These are phyloP conservation scores for Ustilago trichophora DNA, from an alignment of 1,284 basidiomycete genomes.

Conservation along the genomic window DNA sequence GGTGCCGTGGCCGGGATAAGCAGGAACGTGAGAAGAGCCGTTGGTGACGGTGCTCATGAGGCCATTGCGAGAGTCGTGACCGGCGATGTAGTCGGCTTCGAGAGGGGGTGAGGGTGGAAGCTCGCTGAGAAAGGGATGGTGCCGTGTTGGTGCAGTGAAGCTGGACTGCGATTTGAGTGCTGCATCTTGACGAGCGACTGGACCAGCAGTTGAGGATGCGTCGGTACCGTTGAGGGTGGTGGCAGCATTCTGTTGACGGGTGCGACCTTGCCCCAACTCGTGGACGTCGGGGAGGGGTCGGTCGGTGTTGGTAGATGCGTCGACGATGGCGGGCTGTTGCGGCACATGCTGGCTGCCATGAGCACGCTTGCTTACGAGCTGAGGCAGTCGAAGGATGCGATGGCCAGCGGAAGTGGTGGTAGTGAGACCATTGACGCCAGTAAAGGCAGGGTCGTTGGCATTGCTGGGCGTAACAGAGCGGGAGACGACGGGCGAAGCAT, in stretches of 20 bases:
- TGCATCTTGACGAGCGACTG: conserved; percentile 22
- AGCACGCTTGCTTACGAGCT: conserved; percentile 54
- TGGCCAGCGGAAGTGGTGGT: conserved; percentile 31
- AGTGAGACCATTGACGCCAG: conserved; percentile 13
- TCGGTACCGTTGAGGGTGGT: neutral
- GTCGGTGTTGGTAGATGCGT: conserved; percentile 4
- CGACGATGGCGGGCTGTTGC: conserved; percentile 14
- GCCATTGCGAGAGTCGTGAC: conserved; percentile 36
- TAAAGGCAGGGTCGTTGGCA: conserved; percentile 23
- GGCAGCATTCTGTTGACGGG: conserved; percentile 7
- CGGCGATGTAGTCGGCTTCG: conserved; percentile 47
- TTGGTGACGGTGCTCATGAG: conserved; percentile 33
- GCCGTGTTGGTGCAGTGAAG: conserved; percentile 47
- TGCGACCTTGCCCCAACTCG: conserved; percentile 11
- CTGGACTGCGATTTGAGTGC: conserved; percentile 40
- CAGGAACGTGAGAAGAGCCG: conserved; percentile 7
- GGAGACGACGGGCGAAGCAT: conserved; percentile 56
- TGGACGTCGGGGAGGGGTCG: conserved; percentile 6
- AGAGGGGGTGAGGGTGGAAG: conserved; percentile 58
- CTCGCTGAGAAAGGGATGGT: conserved; percentile 55
- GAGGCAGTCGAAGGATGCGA: conserved; percentile 48
- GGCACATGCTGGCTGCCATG: conserved; percentile 18
- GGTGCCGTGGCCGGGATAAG: conserved; percentile 3
- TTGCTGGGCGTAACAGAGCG: conserved; percentile 44
- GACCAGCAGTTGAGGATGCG: neutral